Evolutionary conservation across 2,329 filamentous ascomycete species (phyloP).

Genomic region (Aureobasidium subglaciale): DNA sequence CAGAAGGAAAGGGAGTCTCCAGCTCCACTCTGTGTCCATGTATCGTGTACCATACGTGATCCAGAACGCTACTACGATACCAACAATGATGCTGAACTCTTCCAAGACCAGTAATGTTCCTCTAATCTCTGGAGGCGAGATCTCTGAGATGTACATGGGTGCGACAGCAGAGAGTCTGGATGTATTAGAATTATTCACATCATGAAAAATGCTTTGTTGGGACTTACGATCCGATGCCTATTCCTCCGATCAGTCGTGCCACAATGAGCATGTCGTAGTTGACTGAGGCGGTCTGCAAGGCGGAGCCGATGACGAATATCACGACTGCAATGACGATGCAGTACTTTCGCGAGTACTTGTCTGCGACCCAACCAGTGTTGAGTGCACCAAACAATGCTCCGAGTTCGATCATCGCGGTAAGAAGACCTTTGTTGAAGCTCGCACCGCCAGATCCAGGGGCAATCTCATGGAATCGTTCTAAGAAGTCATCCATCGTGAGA

Average conservation of each 20-base stretch:
- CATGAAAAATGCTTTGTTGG: neutral
- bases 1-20: constrained; percentile 42
- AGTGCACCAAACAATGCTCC: constrained; percentile 42
- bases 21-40: constrained; percentile 41
- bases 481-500: constrained; percentile 47
- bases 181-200: too few species aligned
- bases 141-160: constrained; percentile 39
- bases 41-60: constrained; percentile 44
- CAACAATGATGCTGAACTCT: constrained; percentile 40
- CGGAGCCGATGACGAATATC: constrained; percentile 46
- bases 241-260: constrained; percentile 44
- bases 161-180: constrained; percentile 37
- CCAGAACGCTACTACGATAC: constrained; percentile 48
- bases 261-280: constrained; percentile 46
- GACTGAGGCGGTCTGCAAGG: constrained; percentile 45
- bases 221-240: constrained; percentile 44
- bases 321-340: constrained; percentile 45
- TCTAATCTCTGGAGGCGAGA: constrained; percentile 32
- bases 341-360: constrained; percentile 46
- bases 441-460: constrained; percentile 33
- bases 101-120: constrained; percentile 39
- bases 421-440: constrained; percentile 38
- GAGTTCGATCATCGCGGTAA: constrained; percentile 51
- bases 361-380: constrained; percentile 45
- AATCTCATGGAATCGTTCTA: constrained; percentile 34